phyloP scores from a whole-genome alignment of 108 stramenopile species.

The Cyclotella baltica region DNA sequence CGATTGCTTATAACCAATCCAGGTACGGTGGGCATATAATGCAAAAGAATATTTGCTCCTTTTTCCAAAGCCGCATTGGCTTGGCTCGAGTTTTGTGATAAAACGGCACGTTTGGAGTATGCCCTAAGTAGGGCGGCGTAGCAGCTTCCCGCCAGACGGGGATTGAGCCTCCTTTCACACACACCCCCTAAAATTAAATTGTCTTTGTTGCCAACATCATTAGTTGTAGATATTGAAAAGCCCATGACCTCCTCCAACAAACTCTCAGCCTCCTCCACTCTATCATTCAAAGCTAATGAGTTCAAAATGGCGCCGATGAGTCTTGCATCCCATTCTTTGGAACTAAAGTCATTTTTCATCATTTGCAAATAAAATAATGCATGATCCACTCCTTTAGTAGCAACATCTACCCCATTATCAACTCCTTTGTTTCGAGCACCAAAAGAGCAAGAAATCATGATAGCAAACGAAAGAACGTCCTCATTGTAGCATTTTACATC shows the following conservation, averaged over 20 bases:
- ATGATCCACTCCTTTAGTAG: slow-evolving; percentile 29
- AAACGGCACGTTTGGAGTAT: slow-evolving; percentile 18
- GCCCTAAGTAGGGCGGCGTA: slow-evolving; percentile 45
- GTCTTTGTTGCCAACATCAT: background rate
- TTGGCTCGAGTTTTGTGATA: slow-evolving; percentile 1
- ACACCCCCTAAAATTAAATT: too few relatives aligned
- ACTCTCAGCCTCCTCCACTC: slow-evolving; percentile 40
- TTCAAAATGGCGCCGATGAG: slow-evolving; percentile 46
- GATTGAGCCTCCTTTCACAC: slow-evolving; percentile 21
- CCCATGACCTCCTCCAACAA: slow-evolving; percentile 38
- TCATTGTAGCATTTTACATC: slow-evolving; percentile 29
- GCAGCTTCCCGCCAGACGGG: slow-evolving; percentile 32
- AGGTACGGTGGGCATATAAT: slow-evolving; percentile 39
- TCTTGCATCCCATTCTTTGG: slow-evolving; percentile 35
- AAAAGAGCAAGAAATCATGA: slow-evolving; percentile 45
- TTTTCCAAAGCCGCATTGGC: slow-evolving; percentile 12
- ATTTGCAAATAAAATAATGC: slow-evolving; percentile 30
- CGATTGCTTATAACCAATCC: slow-evolving; percentile 34
- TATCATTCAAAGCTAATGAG: slow-evolving; percentile 24
- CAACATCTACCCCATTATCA: slow-evolving; percentile 25
- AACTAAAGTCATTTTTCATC: slow-evolving; percentile 29
- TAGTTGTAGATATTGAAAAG: background rate
- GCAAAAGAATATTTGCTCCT: slow-evolving; percentile 31
- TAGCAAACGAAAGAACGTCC: slow-evolving; percentile 50
- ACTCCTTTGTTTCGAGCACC: slow-evolving; percentile 15